Evolutionary conservation across 305 asterid species (phyloP).

Genomic region (Ilex paraguariensis): DNA sequence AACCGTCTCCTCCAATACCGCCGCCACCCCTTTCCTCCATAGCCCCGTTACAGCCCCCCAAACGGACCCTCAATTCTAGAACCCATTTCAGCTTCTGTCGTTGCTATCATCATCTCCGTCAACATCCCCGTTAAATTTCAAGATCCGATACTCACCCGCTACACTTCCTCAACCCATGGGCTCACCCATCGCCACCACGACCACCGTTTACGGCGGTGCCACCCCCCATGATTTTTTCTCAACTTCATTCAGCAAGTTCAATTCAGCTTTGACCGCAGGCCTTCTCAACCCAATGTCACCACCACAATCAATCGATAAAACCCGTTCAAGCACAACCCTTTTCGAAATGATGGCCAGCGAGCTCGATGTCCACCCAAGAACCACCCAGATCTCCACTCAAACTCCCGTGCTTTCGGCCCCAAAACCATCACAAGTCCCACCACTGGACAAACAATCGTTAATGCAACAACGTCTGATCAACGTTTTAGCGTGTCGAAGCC

Average conservation of each 20-base stretch:
- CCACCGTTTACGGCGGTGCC: conserved; percentile 13
- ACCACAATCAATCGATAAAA: conserved; percentile 46
- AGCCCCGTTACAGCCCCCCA: conserved; percentile 11
- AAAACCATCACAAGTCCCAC: conserved; percentile 20
- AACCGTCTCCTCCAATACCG: conserved; percentile 9
- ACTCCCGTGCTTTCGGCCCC: conserved; percentile 30
- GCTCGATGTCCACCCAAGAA: conserved; percentile 50
- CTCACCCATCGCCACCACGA: conserved; percentile 4
- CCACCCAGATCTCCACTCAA: conserved; percentile 19
- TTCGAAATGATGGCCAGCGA: conserved; percentile 95
- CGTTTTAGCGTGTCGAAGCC: conserved; percentile 57
- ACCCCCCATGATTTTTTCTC: conserved; percentile 33
- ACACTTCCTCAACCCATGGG: conserved; percentile 2
- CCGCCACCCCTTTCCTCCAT: background rate
- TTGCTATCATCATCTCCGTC: conserved; percentile 10
- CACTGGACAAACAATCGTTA: conserved; percentile 48
- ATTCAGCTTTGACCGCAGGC: conserved; percentile 83
- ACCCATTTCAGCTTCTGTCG: background rate
- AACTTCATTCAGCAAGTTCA: conserved; percentile 66
- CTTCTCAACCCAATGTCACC: conserved; percentile 95
- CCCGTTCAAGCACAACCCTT: conserved; percentile 81
- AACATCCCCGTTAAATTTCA: conserved; percentile 27
- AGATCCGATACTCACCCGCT: conserved; percentile 34
- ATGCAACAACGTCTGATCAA: conserved; percentile 63
- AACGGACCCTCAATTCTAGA: background rate